phyloP scores from a whole-genome alignment of 2,329 filamentous ascomycete genomes.

The Aspergillus sp. region DNA sequence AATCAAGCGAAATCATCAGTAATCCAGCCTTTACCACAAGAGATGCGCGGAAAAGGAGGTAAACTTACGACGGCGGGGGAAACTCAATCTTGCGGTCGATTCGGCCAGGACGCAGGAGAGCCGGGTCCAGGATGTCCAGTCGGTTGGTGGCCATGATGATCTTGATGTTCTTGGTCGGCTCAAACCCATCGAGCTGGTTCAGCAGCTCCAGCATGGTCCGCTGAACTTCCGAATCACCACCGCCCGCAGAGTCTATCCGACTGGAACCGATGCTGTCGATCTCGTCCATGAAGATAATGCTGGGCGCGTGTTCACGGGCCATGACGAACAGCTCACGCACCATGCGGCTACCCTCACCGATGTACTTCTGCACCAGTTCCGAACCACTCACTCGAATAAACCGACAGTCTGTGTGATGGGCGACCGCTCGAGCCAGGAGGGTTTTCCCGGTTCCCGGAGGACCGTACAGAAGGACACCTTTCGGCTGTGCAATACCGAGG shows the following conservation, averaged over 20 bases:
- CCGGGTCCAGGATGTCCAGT: conserved; percentile 94
- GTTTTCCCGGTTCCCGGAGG: conserved; percentile 98
- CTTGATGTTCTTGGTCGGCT: conserved; percentile 99
- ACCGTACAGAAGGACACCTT: conserved; percentile 94
- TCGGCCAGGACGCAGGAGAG: conserved; percentile 88
- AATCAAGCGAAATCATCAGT: conserved; percentile 20
- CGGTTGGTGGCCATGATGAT: conserved; percentile 99
- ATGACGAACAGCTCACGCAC: conserved; percentile 98
- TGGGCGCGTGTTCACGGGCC: conserved; percentile 95
- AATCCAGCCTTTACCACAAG: neutral
- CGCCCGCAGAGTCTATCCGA: conserved; percentile 90
- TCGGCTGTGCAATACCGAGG: conserved; percentile 96
- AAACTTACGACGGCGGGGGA: conserved; percentile 74
- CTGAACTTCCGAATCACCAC: conserved; percentile 96
- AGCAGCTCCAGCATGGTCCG: conserved; percentile 97
- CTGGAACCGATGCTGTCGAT: conserved; percentile 98
- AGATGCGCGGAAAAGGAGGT: neutral
- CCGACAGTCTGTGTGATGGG: conserved; percentile 98
- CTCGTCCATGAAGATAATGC: conserved; percentile 99
- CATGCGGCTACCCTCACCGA: conserved; percentile 97
- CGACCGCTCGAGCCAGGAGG: conserved; percentile 87
- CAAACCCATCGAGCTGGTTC: conserved; percentile 97
- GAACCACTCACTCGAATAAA: conserved; percentile 97
- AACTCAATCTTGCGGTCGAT: conserved; percentile 99
- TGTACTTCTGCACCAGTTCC: conserved; percentile 98